Evolutionary conservation across 2,329 filamentous ascomycete species (phyloP), one percentile per base, ranked within the genome.

Genomic region (Diaporthe nobilis): DNA sequence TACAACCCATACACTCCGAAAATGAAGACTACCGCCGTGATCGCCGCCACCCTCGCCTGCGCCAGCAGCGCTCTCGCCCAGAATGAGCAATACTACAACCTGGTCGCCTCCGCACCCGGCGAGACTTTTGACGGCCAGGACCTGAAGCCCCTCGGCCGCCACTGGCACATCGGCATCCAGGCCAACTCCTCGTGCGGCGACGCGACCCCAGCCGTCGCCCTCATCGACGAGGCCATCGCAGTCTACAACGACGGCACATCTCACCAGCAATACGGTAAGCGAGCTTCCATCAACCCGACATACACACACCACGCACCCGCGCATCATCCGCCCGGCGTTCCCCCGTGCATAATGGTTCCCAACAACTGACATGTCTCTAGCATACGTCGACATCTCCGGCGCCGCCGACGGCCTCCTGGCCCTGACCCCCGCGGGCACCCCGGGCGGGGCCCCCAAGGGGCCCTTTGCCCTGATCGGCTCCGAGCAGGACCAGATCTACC

Each of bases 241-340:
- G 65, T 70, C 4, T 70, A 70, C 65, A 70, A 70, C 49, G 65
- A 70, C 34, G 65, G 65, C n/a, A 70, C 22, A 70, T 70, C 65
- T 0, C 9, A 70, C 65, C 65, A 70, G 47, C 65, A 70, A 55
- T 55, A 55, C 15, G 65, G 65, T 70, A 53, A 53, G 65, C 28
- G 13, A 68, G 17, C 28, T 34, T 4, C 9, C 12, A 10, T 31
- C 28, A 53, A 37, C 13, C 7, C 2, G 42, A 22, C 61, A 31
- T 31, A 34, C 28, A 20, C 4, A 22, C 25, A 67, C 12, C 15
- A n/a, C 28, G 47, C 60, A 63, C 60, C 37, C 39, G n/a, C 20
- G 47, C 25, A 39, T 49, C 44, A 67, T 17, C 28, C 42, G 5
- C 25, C 61, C 25, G 2, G 17, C 61, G 37, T 15, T 34, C 3